Evolutionary conservation across 352 stramenopile genomes (phyloP).

Genomic region (Globisporangium viniferum): DNA sequence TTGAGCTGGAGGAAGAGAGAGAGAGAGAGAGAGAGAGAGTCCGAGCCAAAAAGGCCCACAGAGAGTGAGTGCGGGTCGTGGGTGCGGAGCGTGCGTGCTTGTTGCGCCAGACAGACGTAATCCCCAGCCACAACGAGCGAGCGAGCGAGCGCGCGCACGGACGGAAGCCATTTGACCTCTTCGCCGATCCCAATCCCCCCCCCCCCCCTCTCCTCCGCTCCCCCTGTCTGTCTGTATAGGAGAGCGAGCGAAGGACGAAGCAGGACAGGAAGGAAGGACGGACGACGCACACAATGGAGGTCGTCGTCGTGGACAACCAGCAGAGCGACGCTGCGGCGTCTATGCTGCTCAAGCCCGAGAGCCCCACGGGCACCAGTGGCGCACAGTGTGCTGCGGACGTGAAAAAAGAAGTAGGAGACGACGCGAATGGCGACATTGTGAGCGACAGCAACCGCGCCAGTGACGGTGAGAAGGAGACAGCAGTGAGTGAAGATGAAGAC

Average conservation of each 20-base stretch:
- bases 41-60: background rate
- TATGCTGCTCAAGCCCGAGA: slow-evolving; percentile 1
- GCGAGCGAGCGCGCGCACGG: no score
- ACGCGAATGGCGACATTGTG: background rate
- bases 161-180: no score
- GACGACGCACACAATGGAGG: slow-evolving; percentile 3
- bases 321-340: background rate
- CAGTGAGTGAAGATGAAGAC: background rate
- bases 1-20: background rate
- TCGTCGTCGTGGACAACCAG: slow-evolving; percentile 19
- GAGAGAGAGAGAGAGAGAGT: background rate
- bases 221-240: slow-evolving; percentile 1
- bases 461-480: background rate
- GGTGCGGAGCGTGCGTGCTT: slow-evolving; percentile 1
- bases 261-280: background rate
- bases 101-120: slow-evolving; percentile 7
- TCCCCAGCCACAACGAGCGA: background rate
- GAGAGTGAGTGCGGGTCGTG: background rate
- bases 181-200: background rate
- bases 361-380: background rate
- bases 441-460: background rate
- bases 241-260: background rate
- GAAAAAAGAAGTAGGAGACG: background rate
- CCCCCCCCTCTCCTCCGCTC: background rate
- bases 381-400: background rate